These are phyloP conservation scores for Manihot esculenta DNA, from an alignment of 441 rosid species.

Conservation along the genomic window DNA sequence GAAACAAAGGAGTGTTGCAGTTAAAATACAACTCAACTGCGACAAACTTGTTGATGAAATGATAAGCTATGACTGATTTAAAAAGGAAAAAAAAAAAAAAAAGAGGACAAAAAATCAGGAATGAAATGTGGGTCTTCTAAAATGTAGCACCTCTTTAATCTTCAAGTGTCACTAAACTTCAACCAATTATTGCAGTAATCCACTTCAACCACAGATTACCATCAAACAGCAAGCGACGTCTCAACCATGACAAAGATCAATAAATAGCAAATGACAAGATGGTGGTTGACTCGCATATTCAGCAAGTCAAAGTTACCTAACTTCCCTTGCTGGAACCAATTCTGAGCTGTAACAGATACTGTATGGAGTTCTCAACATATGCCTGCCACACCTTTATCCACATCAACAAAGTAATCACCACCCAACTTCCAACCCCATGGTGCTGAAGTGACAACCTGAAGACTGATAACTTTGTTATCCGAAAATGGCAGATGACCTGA, in stretches of 20 bases:
- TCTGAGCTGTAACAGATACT: slow-evolving; percentile 11
- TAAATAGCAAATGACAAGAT: slow-evolving; percentile 4
- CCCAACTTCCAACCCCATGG: slow-evolving; percentile 30
- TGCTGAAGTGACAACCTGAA: slow-evolving; percentile 43
- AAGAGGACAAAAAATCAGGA: slow-evolving; percentile 11
- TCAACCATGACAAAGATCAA: background rate
- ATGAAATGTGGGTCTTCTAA: slow-evolving; percentile 20
- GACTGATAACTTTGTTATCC: slow-evolving; percentile 32
- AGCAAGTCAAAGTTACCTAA: background rate
- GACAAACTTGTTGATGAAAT: too few species aligned
- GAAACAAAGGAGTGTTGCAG: slow-evolving; percentile 4
- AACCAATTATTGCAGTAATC: slow-evolving; percentile 14
- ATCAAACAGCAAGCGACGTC: slow-evolving; percentile 2
- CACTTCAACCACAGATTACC: slow-evolving; percentile 15
- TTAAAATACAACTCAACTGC: too few species aligned
- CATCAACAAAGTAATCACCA: slow-evolving; percentile 10
- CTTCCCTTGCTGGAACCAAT: slow-evolving; percentile 10
- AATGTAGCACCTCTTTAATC: slow-evolving; percentile 22
- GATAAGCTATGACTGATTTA: too few species aligned
- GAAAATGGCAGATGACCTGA: slow-evolving; percentile 43
- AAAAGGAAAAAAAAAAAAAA: too few species aligned
- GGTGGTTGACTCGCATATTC: slow-evolving; percentile 9
- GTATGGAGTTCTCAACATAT: background rate
- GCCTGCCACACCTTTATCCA: slow-evolving; percentile 12
- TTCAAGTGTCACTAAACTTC: slow-evolving; percentile 18